Percentiles rank a stretch among this genome's conserved stretches.
Conservation (phyloP, 2,329 filamentous ascomycete species). For the Penicillium brasilianum region DNA sequence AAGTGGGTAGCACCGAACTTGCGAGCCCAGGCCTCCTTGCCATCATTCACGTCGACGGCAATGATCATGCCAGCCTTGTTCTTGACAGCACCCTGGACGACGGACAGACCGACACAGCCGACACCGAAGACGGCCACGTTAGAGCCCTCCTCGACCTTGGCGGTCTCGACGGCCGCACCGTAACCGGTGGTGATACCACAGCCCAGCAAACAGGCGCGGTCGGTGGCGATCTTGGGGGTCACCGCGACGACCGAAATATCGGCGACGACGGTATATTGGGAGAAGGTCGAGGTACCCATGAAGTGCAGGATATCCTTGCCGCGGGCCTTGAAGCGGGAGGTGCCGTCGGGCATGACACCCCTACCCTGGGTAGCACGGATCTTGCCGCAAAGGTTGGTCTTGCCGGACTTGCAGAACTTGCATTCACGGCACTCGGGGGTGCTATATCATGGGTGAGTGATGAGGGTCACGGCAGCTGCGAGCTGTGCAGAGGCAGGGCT, state of each 20-base stretch:
- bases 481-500: neutral
- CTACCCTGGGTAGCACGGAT: slow-evolving; percentile 95
- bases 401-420: slow-evolving; percentile 99
- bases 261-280: slow-evolving; percentile 97
- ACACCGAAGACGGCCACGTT: slow-evolving; percentile 93
- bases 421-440: slow-evolving; percentile 97
- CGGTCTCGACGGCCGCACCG: slow-evolving; percentile 91
- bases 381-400: slow-evolving; percentile 99
- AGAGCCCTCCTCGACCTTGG: slow-evolving; percentile 85
- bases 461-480: neutral
- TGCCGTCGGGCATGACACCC: slow-evolving; percentile 97
- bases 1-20: slow-evolving; percentile 98
- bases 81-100: slow-evolving; percentile 90
- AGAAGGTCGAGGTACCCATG: slow-evolving; percentile 99
- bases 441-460: slow-evolving; percentile 55
- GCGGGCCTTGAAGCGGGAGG: slow-evolving; percentile 90
- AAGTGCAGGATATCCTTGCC: slow-evolving; percentile 96
- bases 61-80: slow-evolving; percentile 71
- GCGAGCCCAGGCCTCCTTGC: slow-evolving; percentile 87
- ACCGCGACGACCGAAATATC: slow-evolving; percentile 98
- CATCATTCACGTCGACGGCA: slow-evolving; percentile 79
- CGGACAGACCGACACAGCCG: slow-evolving; percentile 92
- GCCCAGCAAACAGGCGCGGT: slow-evolving; percentile 92
- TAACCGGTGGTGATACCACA: slow-evolving; percentile 99
- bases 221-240: slow-evolving; percentile 87